Evolutionary conservation across 352 stramenopile species (phyloP).

Genomic region (Thraustochytrium striatum): DNA sequence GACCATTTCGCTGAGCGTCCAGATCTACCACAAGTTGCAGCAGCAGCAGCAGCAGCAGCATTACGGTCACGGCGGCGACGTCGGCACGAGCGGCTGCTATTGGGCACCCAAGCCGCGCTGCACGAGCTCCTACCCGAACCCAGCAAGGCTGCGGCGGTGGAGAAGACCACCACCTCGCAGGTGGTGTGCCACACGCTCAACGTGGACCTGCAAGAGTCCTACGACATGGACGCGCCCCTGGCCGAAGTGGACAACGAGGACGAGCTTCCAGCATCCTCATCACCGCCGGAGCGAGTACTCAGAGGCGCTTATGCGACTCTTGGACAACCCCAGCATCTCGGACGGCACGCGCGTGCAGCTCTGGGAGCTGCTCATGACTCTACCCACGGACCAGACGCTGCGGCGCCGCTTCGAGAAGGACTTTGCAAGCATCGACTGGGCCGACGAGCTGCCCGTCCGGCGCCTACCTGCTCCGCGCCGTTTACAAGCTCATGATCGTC

Average conservation of each 20-base stretch:
- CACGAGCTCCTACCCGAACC: background rate
- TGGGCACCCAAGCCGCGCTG: slow-evolving; percentile 13
- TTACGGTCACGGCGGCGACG: slow-evolving; percentile 18
- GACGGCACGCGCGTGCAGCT: slow-evolving; percentile 32
- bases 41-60: slow-evolving; percentile 8
- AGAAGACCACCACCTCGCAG: slow-evolving; percentile 6
- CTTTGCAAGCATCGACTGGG: background rate
- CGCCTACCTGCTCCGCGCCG: background rate
- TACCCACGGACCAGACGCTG: slow-evolving; percentile 24
- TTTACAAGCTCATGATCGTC: slow-evolving; percentile 43
- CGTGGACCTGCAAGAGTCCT: slow-evolving; percentile 5
- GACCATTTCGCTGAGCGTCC: slow-evolving; percentile 24
- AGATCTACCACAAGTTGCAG: slow-evolving; percentile 13
- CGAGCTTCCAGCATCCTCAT: no score
- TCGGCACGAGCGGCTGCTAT: slow-evolving; percentile 29
- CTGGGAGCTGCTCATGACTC: slow-evolving; percentile 27
- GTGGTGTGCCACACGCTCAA: slow-evolving; percentile 8
- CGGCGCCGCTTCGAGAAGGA: background rate
- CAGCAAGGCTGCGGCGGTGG: background rate
- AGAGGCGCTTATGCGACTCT: slow-evolving; percentile 13
- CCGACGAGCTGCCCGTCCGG: background rate
- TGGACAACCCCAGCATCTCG: slow-evolving; percentile 39
- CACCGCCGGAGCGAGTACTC: slow-evolving; percentile 32
- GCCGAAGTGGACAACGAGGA: no score
- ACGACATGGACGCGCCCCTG: background rate